Evolutionary conservation across 495 filamentous ascomycete species (phyloP).

Genomic region (Neurospora terricola): DNA sequence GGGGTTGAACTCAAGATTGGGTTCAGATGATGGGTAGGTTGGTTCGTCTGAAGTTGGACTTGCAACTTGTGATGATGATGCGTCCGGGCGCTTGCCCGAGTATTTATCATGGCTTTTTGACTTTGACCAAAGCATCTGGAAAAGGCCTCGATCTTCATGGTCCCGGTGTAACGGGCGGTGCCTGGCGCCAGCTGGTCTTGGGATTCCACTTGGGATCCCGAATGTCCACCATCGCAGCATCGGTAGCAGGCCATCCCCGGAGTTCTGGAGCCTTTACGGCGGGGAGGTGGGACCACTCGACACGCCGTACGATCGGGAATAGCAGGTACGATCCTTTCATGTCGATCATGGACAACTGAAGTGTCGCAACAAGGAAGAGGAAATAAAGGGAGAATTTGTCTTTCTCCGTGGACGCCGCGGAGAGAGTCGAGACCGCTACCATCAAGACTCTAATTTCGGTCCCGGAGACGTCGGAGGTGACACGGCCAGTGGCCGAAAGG

Average conservation of each 20-base stretch:
- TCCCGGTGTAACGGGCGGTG: not conserved
- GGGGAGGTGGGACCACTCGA: conserved; percentile 7
- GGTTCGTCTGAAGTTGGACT: not conserved
- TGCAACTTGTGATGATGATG: not conserved
- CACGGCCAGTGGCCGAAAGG: not conserved
- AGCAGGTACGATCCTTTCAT: not conserved
- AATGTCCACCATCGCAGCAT: not conserved
- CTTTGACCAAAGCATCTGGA: not conserved
- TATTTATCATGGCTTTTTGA: conserved; percentile 3
- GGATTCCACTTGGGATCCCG: not conserved
- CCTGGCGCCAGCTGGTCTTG: not conserved
- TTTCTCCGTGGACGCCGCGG: conserved; percentile 12
- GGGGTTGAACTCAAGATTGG: not conserved
- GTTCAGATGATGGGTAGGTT: not conserved
- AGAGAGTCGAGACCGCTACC: not conserved
- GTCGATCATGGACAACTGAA: not conserved
- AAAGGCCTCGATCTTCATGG: not conserved
- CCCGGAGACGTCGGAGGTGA: not conserved
- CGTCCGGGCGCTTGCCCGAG: not conserved
- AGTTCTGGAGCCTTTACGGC: not conserved
- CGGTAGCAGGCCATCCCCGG: not conserved
- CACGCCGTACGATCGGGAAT: conserved; percentile 3
- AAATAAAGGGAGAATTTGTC: not conserved
- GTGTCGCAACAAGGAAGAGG: not conserved
- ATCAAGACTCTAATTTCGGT: not conserved